These are phyloP conservation scores for Haematococcus sp. DNA, from an alignment of 139 green algal species.

Conservation along the genomic window DNA sequence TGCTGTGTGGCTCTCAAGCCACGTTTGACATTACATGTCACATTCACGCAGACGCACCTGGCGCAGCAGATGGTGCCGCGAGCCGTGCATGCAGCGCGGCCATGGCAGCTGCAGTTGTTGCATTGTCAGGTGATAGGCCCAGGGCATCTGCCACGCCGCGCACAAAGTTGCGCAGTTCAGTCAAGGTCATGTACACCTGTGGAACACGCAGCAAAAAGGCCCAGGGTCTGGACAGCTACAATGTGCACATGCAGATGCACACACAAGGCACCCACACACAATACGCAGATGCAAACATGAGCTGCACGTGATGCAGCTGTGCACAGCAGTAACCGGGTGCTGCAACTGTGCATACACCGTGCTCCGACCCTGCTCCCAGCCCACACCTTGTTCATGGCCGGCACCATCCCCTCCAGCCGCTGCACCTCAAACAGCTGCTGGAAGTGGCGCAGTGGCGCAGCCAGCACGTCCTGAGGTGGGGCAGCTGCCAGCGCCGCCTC, in stretches of 20 bases:
- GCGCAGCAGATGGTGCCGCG: background rate
- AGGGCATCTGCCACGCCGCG: conserved; percentile 34
- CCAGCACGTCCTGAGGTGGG: conserved; percentile 34
- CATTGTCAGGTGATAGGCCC: conserved; percentile 19
- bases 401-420: conserved; percentile 43
- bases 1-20: background rate
- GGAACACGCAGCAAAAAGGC: too few relatives aligned
- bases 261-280: background rate
- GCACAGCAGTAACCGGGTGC: too few relatives aligned
- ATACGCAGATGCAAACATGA: too few relatives aligned
- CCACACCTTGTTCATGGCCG: conserved; percentile 57
- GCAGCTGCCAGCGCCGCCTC: conserved; percentile 17
- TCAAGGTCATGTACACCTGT: conserved; percentile 35
- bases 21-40: background rate
- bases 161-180: conserved; percentile 50
- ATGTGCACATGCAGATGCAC: background rate
- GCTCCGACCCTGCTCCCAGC: too few relatives aligned
- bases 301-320: too few relatives aligned
- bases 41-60: too few relatives aligned
- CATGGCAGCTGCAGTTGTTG: background rate
- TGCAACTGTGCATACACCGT: too few relatives aligned
- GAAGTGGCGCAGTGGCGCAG: conserved; percentile 37
- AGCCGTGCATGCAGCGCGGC: conserved; percentile 3
- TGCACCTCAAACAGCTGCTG: conserved; percentile 52
- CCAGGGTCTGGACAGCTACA: background rate